Base-by-base conservation (phyloP, 2,329 filamentous ascomycete species). In the Purpureocillium takamizusanense region DNA sequence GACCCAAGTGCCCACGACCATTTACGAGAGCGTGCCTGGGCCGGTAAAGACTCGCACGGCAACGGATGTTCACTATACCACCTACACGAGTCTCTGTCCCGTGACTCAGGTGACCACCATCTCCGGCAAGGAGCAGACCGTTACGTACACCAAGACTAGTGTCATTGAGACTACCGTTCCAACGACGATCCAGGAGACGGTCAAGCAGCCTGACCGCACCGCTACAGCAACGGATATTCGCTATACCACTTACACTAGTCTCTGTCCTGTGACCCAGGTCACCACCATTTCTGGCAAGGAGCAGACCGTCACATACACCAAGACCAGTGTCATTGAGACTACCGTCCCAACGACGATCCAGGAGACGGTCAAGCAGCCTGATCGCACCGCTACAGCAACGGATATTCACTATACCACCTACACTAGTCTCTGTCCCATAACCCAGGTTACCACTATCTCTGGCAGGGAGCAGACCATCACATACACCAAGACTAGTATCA, bases 381-480 rank as follows among this genome's bases (percentile, higher is more conserved):
- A 53, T 16, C 51, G 51, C n/a, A 64, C 59, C 2, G 42, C 54
- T 38, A 61, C 56, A 0, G 52, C 51, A 2, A 53, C 52, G 10
- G 54, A 56, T 21, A 52, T 61, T 7, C 54, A 54, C n/a, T 62
- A 65, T 45, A 58, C 54, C 4, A 69, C 64, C 17, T 38, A 61
- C 33, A 72, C 69, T 10, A 59, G 55, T 16, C 52, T 67, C 6
- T 66, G 60, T 50, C 66, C 67, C 12, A 47, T 69, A 11, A 59
- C 59, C 9, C 47, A 54, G 4, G 60, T 57, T 2, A 60, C 59
- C 8, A 54, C 55, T 2, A 60, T 47, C 17, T 30, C 29, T 4
- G 45, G 47, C 4, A 37, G 46, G 14, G 43, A 46, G 6, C 28
- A 36, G 8, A 50, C 45, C 7, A 31, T 40, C 16, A 54, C 49